phyloP scores from a whole-genome alignment of 768 basidiomycete species.

The Boletus subcaerulescens region DNA sequence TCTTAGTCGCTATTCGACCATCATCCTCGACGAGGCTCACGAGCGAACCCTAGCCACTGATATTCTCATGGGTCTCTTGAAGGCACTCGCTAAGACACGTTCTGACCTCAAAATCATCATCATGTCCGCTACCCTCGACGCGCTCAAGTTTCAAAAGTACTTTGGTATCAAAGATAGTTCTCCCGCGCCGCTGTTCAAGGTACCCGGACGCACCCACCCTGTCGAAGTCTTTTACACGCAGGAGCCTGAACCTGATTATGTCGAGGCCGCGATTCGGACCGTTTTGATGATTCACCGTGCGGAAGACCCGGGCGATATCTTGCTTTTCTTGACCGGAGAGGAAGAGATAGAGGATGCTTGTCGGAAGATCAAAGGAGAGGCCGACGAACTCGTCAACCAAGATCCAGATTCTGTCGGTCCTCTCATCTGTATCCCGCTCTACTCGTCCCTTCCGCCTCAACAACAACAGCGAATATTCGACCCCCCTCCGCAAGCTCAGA shows the following conservation, averaged over 20 bases:
- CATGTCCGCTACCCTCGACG: slow-evolving; percentile 98
- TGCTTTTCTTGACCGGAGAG: slow-evolving; percentile 96
- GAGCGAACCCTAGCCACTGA: slow-evolving; percentile 97
- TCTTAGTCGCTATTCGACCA: slow-evolving; percentile 88
- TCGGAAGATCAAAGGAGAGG: slow-evolving; percentile 87
- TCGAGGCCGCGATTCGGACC: slow-evolving; percentile 94
- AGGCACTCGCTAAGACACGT: slow-evolving; percentile 75
- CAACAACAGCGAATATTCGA: slow-evolving; percentile 99
- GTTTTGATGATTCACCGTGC: slow-evolving; percentile 97
- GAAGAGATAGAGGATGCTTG: slow-evolving; percentile 98
- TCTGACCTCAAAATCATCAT: slow-evolving; percentile 93
- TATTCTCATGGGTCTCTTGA: slow-evolving; percentile 96
- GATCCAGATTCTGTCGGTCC: slow-evolving; percentile 80
- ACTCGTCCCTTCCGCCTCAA: slow-evolving; percentile 90
- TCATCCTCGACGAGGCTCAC: slow-evolving; percentile 98
- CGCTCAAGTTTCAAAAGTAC: slow-evolving; percentile 95
- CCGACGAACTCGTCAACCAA: slow-evolving; percentile 73
- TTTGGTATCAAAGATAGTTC: slow-evolving; percentile 51
- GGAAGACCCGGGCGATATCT: slow-evolving; percentile 88
- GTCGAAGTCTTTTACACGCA: slow-evolving; percentile 95
- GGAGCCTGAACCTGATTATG: slow-evolving; percentile 92
- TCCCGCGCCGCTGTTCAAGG: slow-evolving; percentile 79
- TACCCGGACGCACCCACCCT: slow-evolving; percentile 91
- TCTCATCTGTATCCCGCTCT: slow-evolving; percentile 85
- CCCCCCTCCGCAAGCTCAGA: slow-evolving; percentile 64